These are phyloP conservation scores for Gossypium lobatum DNA, from an alignment of 441 rosid species.

Conservation along the genomic window DNA sequence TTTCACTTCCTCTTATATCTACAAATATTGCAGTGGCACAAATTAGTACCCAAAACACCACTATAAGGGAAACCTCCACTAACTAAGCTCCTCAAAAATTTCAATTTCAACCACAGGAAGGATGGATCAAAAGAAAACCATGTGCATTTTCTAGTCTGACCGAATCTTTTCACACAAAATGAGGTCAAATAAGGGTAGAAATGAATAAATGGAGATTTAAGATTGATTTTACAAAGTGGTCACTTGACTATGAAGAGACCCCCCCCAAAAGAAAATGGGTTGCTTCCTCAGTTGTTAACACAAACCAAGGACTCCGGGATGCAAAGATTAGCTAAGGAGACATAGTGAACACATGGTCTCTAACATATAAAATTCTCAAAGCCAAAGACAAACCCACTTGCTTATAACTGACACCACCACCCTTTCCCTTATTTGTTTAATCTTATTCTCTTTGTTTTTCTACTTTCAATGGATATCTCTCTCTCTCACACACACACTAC, in stretches of 20 bases:
- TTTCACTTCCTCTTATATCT: conserved; percentile 8
- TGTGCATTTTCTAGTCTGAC: conserved; percentile 30
- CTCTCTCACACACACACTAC: conserved; percentile 17
- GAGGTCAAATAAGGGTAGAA: conserved; percentile 22
- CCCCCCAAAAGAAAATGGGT: conserved; percentile 18
- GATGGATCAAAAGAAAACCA: conserved; percentile 22
- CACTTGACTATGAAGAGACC: conserved; percentile 28
- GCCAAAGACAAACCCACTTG: conserved; percentile 62
- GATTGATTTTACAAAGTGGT: conserved; percentile 26
- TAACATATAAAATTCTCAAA: conserved; percentile 40
- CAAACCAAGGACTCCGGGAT: conserved; percentile 40
- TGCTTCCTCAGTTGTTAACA: conserved; percentile 50
- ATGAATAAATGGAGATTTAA: conserved; percentile 15
- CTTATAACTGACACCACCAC: conserved; percentile 70
- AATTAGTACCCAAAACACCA: conserved; percentile 13
- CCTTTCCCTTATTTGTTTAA: conserved; percentile 35
- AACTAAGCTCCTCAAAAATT: conserved; percentile 13
- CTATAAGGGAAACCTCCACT: background rate
- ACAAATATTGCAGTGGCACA: conserved; percentile 12
- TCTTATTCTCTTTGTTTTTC: conserved; percentile 13
- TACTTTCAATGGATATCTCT: conserved; percentile 34
- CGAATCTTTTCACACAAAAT: conserved; percentile 37
- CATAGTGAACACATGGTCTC: conserved; percentile 36
- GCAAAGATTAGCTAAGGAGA: conserved; percentile 44
- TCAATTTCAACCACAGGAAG: conserved; percentile 15